These are phyloP conservation scores for Coemansia sp. DNA, from an alignment of 192 early-diverging fungal species.

Conservation along the genomic window DNA sequence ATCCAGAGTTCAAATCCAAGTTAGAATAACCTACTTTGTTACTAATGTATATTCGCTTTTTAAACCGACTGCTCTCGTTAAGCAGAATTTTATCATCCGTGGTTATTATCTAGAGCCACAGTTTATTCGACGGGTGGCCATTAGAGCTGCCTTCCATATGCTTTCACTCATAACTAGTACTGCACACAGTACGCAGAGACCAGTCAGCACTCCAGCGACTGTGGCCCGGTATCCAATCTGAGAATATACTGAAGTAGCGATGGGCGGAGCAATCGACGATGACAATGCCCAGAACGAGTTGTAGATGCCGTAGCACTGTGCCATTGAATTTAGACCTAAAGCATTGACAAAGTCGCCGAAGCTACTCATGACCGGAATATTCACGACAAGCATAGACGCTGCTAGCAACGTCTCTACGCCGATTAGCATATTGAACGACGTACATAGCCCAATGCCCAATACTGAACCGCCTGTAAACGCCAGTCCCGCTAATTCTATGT, in stretches of 20 bases:
- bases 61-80: background rate
- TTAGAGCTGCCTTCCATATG: background rate
- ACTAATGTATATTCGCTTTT: background rate
- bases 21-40: background rate
- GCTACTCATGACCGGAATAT: slow-evolving; percentile 52
- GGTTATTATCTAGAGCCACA: background rate
- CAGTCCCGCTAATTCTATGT: slow-evolving; percentile 26
- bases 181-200: slow-evolving; percentile 23
- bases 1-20: background rate
- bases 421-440: slow-evolving; percentile 25
- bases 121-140: background rate
- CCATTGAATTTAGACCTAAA: slow-evolving; percentile 44
- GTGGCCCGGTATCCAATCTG: slow-evolving; percentile 33
- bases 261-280: slow-evolving; percentile 34
- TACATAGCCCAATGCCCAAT: slow-evolving; percentile 28
- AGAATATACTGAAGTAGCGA: slow-evolving; percentile 41
- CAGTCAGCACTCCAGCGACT: slow-evolving; percentile 22
- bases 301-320: slow-evolving; percentile 42
- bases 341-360: slow-evolving; percentile 53
- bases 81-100: background rate
- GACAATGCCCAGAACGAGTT: slow-evolving; percentile 48
- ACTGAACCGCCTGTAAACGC: slow-evolving; percentile 21
- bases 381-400: slow-evolving; percentile 16
- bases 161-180: slow-evolving; percentile 14
- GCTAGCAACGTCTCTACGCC: slow-evolving; percentile 27